These are phyloP conservation scores for Coemansia sp. DNA, from an alignment of 192 early-diverging fungal genomes.

Conservation along the genomic window DNA sequence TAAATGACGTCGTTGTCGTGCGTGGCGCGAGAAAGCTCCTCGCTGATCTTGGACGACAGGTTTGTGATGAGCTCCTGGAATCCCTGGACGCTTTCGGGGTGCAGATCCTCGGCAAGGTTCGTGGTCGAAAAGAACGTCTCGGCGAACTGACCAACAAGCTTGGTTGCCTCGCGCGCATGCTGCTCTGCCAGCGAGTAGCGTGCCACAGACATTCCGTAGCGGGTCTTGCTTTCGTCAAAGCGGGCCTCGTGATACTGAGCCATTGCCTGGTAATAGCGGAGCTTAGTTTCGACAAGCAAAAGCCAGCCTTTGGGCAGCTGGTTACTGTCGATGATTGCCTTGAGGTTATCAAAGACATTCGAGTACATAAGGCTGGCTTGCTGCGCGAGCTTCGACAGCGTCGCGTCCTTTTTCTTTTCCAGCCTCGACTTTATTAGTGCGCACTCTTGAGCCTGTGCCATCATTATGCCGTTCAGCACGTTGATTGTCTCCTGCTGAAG, in stretches of 20 bases:
- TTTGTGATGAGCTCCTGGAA: constrained; percentile 75
- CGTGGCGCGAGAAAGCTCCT: constrained; percentile 66
- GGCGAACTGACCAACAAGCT: constrained; percentile 63
- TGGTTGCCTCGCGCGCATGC: constrained; percentile 79
- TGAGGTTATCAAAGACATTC: constrained; percentile 70
- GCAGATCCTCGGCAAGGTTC: constrained; percentile 60
- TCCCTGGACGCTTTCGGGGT: constrained; percentile 65
- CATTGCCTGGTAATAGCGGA: constrained; percentile 81
- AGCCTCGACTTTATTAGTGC: constrained; percentile 81
- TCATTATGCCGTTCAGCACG: constrained; percentile 79
- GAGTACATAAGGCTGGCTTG: constrained; percentile 77
- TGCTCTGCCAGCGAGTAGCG: constrained; percentile 76
- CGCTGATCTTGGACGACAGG: constrained; percentile 63
- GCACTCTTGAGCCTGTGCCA: constrained; percentile 94
- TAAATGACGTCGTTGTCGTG: constrained; percentile 98
- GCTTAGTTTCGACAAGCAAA: constrained; percentile 84
- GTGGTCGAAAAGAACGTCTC: constrained; percentile 64
- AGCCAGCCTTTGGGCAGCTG: constrained; percentile 84
- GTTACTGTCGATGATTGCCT: constrained; percentile 62
- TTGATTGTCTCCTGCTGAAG: constrained; percentile 89
- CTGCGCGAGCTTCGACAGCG: constrained; percentile 89
- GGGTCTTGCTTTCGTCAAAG: constrained; percentile 70
- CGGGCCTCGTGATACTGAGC: constrained; percentile 84
- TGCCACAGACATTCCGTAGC: constrained; percentile 85
- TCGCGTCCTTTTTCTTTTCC: constrained; percentile 84